These are phyloP conservation scores for Penicillium roqueforti DNA, from an alignment of 495 filamentous ascomycete species.

Conservation along the genomic window DNA sequence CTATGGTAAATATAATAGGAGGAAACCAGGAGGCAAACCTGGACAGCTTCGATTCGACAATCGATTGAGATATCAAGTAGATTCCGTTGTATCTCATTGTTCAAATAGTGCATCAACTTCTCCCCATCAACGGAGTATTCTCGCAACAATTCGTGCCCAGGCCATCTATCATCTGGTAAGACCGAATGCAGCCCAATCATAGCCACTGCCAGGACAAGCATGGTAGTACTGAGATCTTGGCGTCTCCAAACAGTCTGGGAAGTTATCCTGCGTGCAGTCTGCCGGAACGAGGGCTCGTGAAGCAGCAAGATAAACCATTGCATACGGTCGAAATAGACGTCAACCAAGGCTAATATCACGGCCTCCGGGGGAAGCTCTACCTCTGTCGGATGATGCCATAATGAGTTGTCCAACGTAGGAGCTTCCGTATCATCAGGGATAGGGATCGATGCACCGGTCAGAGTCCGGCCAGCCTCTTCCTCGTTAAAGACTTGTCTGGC, in stretches of 20 bases:
- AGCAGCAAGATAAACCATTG: conserved; percentile 20
- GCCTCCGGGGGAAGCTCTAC: conserved; percentile 12
- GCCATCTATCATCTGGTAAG: conserved; percentile 15
- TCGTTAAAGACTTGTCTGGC: conserved; percentile 9
- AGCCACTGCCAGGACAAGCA: conserved; percentile 16
- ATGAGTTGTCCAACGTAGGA: background rate
- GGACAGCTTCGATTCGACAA: conserved; percentile 18
- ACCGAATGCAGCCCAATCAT: conserved; percentile 17
- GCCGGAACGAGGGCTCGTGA: conserved; percentile 16
- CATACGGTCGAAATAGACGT: conserved; percentile 18
- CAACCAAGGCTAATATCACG: conserved; percentile 17
- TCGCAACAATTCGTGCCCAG: background rate
- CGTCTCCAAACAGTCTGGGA: conserved; percentile 15
- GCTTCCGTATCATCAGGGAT: conserved; percentile 2
- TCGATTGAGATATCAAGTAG: conserved; percentile 18
- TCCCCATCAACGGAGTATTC: conserved; percentile 1
- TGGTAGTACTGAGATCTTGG: conserved; percentile 15
- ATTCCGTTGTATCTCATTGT: conserved; percentile 16
- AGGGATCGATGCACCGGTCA: conserved; percentile 4
- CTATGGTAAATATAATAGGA: conserved; percentile 19
- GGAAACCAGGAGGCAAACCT: conserved; percentile 16
- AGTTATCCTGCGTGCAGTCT: conserved; percentile 9
- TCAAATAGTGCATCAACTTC: conserved; percentile 8
- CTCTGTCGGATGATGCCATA: conserved; percentile 14
- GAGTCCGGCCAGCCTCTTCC: conserved; percentile 4